Evolutionary conservation across 2,329 filamentous ascomycete species (phyloP), one percentile per base, ranked within the genome.

Genomic region (Fusarium albidum): DNA sequence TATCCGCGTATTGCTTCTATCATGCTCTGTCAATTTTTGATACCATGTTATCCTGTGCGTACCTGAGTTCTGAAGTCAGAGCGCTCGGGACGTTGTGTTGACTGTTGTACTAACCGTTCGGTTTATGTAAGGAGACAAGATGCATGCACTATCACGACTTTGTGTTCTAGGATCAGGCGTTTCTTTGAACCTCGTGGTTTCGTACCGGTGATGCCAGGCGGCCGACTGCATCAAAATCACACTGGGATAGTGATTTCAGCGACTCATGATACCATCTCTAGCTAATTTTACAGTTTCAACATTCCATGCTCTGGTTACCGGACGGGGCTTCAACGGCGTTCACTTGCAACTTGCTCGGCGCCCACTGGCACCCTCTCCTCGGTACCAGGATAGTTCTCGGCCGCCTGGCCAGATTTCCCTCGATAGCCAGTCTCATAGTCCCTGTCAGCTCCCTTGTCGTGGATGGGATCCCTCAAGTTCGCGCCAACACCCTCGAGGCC

Each of bases 401-500:
- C 64, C 6, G 49, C 49, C 17, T 58, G 37, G n/a, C 51, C 55
- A 35, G 48, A 37, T 47, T 57, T 59, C 29, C 55, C 56, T 29
- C 59, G 58, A 14, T 64, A 49, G 32, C 59, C 59, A 10, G 53
- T 62, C 38, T 52, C 57, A 57, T 69, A 46, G 11, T 68, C 63
- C 12, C 55, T 68, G 26, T 75, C 73, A 1, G 72, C 68, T 1
- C 69, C 65, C 27, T 62, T 54, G 26, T 70, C 52, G 12, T 68
- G 65, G 27, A 68, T 63, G 11, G 67, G 68, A 28, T 74, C 69
- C 12, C 47, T 52, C 0, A 44, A 49, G 15, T 65, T 73, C 1
- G 72, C 71, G 5, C 73, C 75, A 0, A 73, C 67, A 9, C 76
- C 76, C 21, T 73, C 75, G 1, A 80, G 49, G 0, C 78, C 78